These are phyloP conservation scores for Biscutella laevigata DNA, from an alignment of 441 rosid genomes.

Conservation along the genomic window DNA sequence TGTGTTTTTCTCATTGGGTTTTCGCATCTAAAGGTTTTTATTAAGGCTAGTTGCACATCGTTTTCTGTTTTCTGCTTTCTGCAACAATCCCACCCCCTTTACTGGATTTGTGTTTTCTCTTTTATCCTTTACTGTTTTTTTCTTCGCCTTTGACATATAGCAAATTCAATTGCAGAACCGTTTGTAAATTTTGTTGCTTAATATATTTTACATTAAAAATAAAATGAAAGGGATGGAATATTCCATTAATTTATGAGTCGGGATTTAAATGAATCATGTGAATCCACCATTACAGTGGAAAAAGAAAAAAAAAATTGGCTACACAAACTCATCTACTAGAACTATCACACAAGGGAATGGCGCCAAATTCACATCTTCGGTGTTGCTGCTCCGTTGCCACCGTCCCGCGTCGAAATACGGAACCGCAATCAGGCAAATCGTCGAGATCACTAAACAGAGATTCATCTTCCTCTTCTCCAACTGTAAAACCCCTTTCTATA, in stretches of 20 bases:
- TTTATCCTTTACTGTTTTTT: too few relatives aligned
- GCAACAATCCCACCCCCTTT: too few relatives aligned
- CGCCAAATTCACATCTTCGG: constrained; percentile 29
- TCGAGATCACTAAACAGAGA: constrained; percentile 39
- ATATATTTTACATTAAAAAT: too few relatives aligned
- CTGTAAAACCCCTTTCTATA: constrained; percentile 16
- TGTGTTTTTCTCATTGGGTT: too few relatives aligned
- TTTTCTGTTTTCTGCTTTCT: too few relatives aligned
- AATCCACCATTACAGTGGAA: constrained; percentile 25
- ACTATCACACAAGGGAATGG: constrained; percentile 31
- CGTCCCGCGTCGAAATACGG: constrained; percentile 29
- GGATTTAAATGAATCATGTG: constrained; percentile 14
- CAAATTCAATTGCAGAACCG: too few relatives aligned
- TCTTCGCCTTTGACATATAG: too few relatives aligned
- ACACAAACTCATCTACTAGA: constrained; percentile 26
- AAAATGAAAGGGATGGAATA: too few relatives aligned
- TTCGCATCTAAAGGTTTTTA: too few relatives aligned
- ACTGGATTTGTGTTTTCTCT: too few relatives aligned
- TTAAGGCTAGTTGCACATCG: too few relatives aligned
- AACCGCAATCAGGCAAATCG: constrained; percentile 40
- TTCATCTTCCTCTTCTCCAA: constrained; percentile 32
- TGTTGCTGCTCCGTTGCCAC: constrained; percentile 24
- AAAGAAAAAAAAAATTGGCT: constrained; percentile 1
- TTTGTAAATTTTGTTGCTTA: too few relatives aligned
- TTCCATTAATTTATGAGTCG: constrained; percentile 8